phyloP scores from a whole-genome alignment of 2,329 filamentous ascomycete genomes.

The Thielaviopsis ethacetica region DNA sequence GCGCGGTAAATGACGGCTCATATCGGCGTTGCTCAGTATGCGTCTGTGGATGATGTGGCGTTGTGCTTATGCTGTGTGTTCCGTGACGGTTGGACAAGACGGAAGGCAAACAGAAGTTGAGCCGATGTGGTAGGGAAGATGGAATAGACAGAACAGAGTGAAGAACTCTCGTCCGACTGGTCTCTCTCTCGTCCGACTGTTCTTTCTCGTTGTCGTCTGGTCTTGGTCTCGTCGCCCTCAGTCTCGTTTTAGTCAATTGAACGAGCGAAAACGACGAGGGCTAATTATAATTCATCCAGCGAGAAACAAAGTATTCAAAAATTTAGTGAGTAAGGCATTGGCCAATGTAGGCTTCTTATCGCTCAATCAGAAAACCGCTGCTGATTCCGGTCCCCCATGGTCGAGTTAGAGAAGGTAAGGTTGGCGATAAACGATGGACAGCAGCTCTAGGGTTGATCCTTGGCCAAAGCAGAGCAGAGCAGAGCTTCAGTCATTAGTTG shows the following conservation, averaged over 20 bases:
- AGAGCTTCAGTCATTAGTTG: neutral
- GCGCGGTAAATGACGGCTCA: slow-evolving; percentile 26
- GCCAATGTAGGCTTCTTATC: neutral
- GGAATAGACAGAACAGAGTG: neutral
- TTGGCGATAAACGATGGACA: neutral
- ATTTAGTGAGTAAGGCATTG: neutral
- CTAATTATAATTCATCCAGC: neutral
- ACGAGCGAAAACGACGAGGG: neutral
- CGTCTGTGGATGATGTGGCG: slow-evolving; percentile 3
- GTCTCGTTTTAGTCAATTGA: neutral
- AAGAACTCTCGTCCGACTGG: neutral
- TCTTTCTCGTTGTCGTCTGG: neutral
- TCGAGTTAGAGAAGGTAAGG: neutral
- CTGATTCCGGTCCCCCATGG: neutral
- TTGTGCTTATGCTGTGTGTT: slow-evolving; percentile 1
- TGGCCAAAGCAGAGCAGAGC: neutral
- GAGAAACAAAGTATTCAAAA: neutral
- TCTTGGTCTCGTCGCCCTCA: neutral
- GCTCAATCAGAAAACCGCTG: neutral
- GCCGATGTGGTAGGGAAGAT: neutral
- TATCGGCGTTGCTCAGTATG: slow-evolving; percentile 13
- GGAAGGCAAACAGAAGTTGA: neutral
- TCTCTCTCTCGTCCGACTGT: neutral
- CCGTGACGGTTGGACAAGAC: neutral
- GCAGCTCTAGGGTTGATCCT: neutral